phyloP scores from a whole-genome alignment of 306 rosid species.

The Fagus sylvatica region DNA sequence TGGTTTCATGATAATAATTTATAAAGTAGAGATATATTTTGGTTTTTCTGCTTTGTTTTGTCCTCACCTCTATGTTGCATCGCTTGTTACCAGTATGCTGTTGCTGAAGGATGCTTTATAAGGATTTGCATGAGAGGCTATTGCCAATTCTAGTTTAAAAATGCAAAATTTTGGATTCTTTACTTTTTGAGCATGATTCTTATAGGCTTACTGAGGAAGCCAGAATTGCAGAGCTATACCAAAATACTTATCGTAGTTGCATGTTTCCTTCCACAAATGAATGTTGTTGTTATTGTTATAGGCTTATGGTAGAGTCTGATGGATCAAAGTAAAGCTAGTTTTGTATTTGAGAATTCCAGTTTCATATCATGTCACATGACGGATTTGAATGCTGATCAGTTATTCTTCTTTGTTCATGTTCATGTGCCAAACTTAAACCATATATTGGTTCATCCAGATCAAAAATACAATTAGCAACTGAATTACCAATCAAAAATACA shows the following conservation, averaged over 20 bases:
- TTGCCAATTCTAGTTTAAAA: neutral
- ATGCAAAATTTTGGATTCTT: neutral
- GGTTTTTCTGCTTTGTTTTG: neutral
- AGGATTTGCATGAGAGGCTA: neutral
- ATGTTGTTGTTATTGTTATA: neutral
- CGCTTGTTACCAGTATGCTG: neutral
- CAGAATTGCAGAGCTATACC: slow-evolving; percentile 6
- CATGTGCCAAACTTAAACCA: neutral
- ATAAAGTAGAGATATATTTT: slow-evolving; percentile 16
- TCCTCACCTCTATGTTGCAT: neutral
- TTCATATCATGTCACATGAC: neutral
- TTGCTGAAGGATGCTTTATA: neutral
- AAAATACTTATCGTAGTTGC: neutral
- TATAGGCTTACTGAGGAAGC: neutral
- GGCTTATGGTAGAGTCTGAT: too few species aligned
- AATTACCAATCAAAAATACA: neutral
- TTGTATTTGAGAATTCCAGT: neutral
- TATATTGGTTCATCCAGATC: slow-evolving; percentile 10
- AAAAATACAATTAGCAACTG: slow-evolving; percentile 7
- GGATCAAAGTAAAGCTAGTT: too few species aligned
- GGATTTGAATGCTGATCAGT: neutral
- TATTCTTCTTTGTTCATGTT: neutral
- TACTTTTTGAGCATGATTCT: slow-evolving; percentile 5
- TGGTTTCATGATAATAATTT: slow-evolving; percentile 13
- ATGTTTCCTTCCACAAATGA: neutral